Evolutionary conservation across 148 eudicot species (phyloP), one percentile per base, ranked within the genome.

Genomic region (Cornus kousa): DNA sequence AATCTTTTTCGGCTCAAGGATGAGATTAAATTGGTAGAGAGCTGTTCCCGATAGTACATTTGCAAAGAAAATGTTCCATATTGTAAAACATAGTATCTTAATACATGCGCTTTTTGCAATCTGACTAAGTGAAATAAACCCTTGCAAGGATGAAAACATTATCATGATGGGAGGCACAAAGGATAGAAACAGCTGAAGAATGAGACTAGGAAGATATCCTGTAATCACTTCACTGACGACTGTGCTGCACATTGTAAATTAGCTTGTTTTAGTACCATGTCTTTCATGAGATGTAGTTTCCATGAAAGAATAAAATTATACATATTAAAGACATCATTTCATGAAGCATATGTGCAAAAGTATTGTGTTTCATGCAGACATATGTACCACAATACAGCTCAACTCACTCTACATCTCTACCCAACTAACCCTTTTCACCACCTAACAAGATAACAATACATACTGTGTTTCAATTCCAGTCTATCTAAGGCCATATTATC

Each of bases 181-280:
- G 22, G 64, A 83, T 66, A 92, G 72, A 81, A 92, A 94, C 79
- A 82, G 46, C 81, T 89, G 89, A 66, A 94, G 98, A 77, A 94
- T 90, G 39, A 94, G 90, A 88, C 98, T 94, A 20, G 98, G 98
- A 59, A 94, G 93, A 84, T 92, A 94, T 81, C 98, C 98, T 16
- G 98, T 92, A 75, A 94, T 80, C 75, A 94, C 78, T 83, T 92
- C 87, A 77, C 93, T 88, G 70, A 92, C 82, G 67, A 92, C 40
- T 72, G 85, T 28, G 82, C 97, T 94, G 97, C 86, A 88, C 22
- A 73, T 24, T 35, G 67, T 28, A 67, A 32, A 65, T 71, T 22
- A 24, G 39, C 67, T 59, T 67, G 66, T 28, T 80, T 64, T 37
- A 81, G 55, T 57, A 22, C 9, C 31, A 10, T 60, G 19, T 68